These are phyloP conservation scores for Diaporthe caulivora DNA, from an alignment of 2,329 filamentous ascomycete genomes.

Conservation along the genomic window DNA sequence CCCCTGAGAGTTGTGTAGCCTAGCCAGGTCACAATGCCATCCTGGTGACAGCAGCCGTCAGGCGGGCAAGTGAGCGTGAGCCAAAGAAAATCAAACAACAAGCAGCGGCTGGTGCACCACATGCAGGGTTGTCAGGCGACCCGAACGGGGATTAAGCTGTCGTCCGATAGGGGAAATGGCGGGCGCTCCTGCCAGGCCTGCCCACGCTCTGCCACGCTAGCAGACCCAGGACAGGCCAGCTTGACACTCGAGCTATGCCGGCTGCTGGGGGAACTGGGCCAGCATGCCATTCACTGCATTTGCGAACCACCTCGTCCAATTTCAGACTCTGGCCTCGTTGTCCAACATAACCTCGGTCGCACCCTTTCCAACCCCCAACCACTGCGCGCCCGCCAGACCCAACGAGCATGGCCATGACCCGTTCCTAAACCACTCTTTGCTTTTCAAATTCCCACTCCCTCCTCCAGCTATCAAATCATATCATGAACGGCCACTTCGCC, in stretches of 20 bases:
- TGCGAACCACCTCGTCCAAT: conserved; percentile 29
- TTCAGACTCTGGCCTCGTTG: conserved; percentile 28
- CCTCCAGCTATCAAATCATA: conserved; percentile 31
- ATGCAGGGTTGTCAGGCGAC: conserved; percentile 22
- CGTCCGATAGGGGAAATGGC: conserved; percentile 22
- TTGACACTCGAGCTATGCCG: conserved; percentile 23
- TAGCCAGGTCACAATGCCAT: not conserved
- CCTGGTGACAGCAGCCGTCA: conserved; percentile 17
- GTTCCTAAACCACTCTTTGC: conserved; percentile 28
- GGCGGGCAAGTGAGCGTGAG: not conserved
- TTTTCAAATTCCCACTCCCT: not conserved
- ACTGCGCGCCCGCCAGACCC: conserved; percentile 33
- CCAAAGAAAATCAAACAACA: not conserved
- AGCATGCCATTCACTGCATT: conserved; percentile 15
- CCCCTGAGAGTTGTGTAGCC: not conserved
- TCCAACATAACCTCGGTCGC: conserved; percentile 27
- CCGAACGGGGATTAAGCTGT: conserved; percentile 20
- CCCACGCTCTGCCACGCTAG: too few relatives aligned
- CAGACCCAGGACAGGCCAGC: conserved; percentile 29
- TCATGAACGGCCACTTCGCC: conserved; percentile 86
- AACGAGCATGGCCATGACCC: conserved; percentile 38
- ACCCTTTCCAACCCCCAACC: not conserved
- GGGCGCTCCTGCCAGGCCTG: too few relatives aligned
- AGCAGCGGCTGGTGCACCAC: not conserved
- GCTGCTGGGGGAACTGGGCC: conserved; percentile 1